Conservation (phyloP, 345 rosid genomes). For the Pseudoturritis turrita region DNA sequence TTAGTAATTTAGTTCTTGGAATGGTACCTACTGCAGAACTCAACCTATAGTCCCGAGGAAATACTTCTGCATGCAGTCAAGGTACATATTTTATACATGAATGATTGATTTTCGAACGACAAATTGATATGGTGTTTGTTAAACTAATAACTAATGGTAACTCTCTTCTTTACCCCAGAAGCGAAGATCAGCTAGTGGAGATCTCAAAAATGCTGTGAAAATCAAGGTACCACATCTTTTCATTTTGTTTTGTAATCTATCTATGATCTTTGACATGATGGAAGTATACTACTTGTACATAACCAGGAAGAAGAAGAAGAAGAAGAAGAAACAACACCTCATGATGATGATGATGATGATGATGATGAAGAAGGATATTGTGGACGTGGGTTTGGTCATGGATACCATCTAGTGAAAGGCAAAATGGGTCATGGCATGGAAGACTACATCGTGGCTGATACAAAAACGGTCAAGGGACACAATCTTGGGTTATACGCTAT, state of each 20-base stretch:
- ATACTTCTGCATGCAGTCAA: constrained; percentile 9
- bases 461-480: constrained; percentile 31
- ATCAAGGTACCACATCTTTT: neutral
- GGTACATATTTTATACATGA: neutral
- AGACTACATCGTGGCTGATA: constrained; percentile 49
- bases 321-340: constrained; percentile 11
- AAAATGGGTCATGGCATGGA: constrained; percentile 52
- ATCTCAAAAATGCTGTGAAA: neutral
- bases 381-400: constrained; percentile 31
- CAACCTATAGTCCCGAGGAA: constrained; percentile 6
- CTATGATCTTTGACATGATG: neutral
- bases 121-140: neutral
- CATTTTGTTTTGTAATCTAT: neutral
- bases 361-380: neutral
- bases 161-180: constrained; percentile 4
- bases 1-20: neutral
- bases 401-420: constrained; percentile 47
- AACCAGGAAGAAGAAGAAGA: constrained; percentile 17
- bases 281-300: neutral
- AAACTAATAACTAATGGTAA: neutral
- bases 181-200: constrained; percentile 6
- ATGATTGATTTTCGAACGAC: neutral
- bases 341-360: constrained; percentile 7
- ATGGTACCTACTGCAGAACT: constrained; percentile 1
- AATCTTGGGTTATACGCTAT: constrained; percentile 48